Evolutionary conservation across 805 yeast genomes (phyloP).

Genomic region (Helenozyma baotianmanensis): DNA sequence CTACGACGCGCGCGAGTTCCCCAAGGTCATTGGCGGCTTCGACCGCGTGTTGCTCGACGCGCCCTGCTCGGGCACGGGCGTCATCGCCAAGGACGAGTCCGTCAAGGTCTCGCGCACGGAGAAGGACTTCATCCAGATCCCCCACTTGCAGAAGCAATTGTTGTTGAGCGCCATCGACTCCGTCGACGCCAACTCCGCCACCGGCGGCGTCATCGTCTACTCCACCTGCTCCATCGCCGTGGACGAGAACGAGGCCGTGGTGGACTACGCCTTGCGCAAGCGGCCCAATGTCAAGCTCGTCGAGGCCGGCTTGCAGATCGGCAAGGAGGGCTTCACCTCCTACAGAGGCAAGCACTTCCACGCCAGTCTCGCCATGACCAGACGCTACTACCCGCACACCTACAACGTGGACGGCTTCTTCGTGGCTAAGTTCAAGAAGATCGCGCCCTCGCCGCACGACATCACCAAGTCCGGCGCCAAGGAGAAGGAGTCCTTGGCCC

Average conservation of each 20-base stretch:
- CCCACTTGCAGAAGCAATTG: conserved; percentile 93
- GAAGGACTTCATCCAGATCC: conserved; percentile 93
- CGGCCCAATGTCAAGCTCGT: conserved; percentile 95
- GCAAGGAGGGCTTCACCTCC: conserved; percentile 92
- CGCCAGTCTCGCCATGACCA: conserved; percentile 69
- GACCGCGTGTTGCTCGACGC: conserved; percentile 95
- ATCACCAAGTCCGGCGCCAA: conserved; percentile 81
- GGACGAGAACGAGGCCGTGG: conserved; percentile 97
- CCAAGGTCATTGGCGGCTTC: conserved; percentile 96
- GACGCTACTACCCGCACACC: conserved; percentile 97
- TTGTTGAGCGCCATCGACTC: conserved; percentile 94
- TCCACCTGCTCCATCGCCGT: conserved; percentile 98
- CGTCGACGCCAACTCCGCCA: conserved; percentile 85
- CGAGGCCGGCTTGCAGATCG: conserved; percentile 87
- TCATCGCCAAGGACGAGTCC: conserved; percentile 92
- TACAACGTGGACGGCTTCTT: conserved; percentile 98
- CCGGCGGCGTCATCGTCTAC: conserved; percentile 92
- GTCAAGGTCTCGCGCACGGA: conserved; percentile 93
- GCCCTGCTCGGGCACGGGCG: conserved; percentile 99
- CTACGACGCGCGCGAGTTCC: conserved; percentile 97
- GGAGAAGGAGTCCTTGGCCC: conserved; percentile 78
- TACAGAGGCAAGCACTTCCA: conserved; percentile 91
- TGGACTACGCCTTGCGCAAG: conserved; percentile 94
- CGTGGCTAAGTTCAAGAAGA: conserved; percentile 94
- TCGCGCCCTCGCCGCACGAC: conserved; percentile 81